Conservation (phyloP, 371 early-diverging fungal genomes). For the Apophysomyces trapeziformis region DNA sequence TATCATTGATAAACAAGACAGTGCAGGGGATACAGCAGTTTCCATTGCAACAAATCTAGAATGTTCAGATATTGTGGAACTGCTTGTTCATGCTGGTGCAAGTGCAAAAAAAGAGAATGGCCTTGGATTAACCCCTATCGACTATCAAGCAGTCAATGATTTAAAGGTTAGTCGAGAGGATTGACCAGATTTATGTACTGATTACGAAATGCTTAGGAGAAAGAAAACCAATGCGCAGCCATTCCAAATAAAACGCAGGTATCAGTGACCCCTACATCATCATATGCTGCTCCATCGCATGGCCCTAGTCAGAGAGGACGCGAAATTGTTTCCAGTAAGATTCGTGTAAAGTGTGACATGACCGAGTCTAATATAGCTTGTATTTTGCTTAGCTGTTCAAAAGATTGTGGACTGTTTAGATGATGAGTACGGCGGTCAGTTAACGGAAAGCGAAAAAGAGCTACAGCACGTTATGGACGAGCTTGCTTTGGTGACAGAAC, state of each 20-base stretch:
- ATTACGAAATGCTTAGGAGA: not conserved
- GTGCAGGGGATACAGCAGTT: slow-evolving; percentile 89
- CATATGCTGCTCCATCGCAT: slow-evolving; percentile 21
- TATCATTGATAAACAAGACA: slow-evolving; percentile 75
- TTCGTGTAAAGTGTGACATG: not conserved
- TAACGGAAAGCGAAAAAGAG: slow-evolving; percentile 64
- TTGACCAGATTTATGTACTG: not conserved
- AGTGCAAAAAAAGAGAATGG: slow-evolving; percentile 70
- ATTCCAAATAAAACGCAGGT: not conserved
- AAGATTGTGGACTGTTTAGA: slow-evolving; percentile 74
- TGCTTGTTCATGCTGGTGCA: slow-evolving; percentile 83
- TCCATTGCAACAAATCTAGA: slow-evolving; percentile 85
- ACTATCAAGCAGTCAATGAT: slow-evolving; percentile 54
- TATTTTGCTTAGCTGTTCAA: slow-evolving; percentile 58
- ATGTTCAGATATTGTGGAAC: slow-evolving; percentile 64
- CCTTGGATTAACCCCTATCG: slow-evolving; percentile 68
- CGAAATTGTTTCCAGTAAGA: slow-evolving; percentile 61
- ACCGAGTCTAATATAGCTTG: not conserved
- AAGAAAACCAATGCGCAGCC: not conserved
- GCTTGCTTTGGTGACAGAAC: slow-evolving; percentile 62
- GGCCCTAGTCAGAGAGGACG: slow-evolving; percentile 52
- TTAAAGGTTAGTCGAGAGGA: not conserved
- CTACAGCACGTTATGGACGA: slow-evolving; percentile 63
- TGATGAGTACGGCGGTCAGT: slow-evolving; percentile 63
- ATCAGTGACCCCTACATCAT: slow-evolving; percentile 8